Evolutionary conservation across 305 asterid species (phyloP).

Genomic region (Fraxinus sp.): DNA sequence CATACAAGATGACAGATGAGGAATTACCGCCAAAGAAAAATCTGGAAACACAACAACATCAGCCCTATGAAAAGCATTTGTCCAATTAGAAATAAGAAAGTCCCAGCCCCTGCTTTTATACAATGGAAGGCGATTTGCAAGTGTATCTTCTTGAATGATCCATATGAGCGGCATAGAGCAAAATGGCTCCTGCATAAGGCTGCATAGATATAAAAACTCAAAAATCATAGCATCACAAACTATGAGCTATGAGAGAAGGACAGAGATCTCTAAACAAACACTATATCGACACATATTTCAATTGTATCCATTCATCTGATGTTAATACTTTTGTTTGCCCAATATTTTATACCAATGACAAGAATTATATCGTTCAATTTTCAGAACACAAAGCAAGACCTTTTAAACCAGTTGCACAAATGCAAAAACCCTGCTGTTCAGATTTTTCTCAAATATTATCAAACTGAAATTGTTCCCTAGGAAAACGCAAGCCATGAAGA

Average conservation of each 20-base stretch:
- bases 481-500: not conserved
- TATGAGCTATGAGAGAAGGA: not conserved
- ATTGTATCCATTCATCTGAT: not conserved
- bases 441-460: not conserved
- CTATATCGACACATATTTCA: not conserved
- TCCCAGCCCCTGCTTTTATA: constrained; percentile 68
- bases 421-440: not conserved
- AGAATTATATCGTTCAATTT: not conserved
- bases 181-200: constrained; percentile 99
- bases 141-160: constrained; percentile 91
- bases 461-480: not conserved
- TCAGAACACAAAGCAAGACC: not conserved
- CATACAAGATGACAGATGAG: constrained; percentile 24
- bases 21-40: constrained; percentile 73
- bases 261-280: not conserved
- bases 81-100: constrained; percentile 77
- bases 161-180: constrained; percentile 94
- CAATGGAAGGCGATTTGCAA: constrained; percentile 67
- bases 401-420: not conserved
- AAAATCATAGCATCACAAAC: constrained; percentile 51
- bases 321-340: not conserved
- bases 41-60: constrained; percentile 86
- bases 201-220: constrained; percentile 85
- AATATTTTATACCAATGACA: not conserved
- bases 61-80: constrained; percentile 68